phyloP scores from a whole-genome alignment of 2,329 filamentous ascomycete species.

The Ceratocystis alfenasii region DNA sequence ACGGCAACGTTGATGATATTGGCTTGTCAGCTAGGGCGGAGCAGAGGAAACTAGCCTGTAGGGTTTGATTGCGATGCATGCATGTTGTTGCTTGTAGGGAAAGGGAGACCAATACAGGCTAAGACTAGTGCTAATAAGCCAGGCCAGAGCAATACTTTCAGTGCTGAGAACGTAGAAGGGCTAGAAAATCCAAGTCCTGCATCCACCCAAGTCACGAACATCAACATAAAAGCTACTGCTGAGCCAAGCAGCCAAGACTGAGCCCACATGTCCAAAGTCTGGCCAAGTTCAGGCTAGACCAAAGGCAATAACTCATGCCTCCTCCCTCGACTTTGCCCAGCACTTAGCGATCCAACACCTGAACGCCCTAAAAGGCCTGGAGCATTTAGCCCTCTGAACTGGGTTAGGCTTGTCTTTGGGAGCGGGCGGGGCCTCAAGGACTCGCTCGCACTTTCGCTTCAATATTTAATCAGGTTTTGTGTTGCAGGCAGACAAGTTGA shows the following conservation, averaged over 20 bases:
- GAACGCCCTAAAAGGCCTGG: conserved; percentile 7
- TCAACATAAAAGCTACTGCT: neutral
- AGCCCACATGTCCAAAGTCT: neutral
- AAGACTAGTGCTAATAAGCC: no score
- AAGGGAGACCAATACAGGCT: no score
- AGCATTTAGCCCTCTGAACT: neutral
- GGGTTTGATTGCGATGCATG: neutral
- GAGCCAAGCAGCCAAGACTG: neutral
- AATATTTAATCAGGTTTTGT: no score
- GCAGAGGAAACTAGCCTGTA: no score
- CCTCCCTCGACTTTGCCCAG: neutral
- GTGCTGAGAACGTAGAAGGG: no score
- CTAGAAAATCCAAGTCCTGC: no score
- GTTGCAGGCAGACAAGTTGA: no score
- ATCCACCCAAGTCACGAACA: no score
- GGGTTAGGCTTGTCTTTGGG: neutral
- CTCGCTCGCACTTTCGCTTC: conserved; percentile 4
- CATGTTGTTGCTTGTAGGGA: neutral
- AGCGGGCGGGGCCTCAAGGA: neutral
- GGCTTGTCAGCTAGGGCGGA: no score
- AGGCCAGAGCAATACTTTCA: neutral
- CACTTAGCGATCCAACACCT: neutral
- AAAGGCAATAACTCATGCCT: neutral
- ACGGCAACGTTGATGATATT: no score
- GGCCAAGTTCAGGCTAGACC: neutral